phyloP scores from a whole-genome alignment of 495 filamentous ascomycete species.

The Tetracladium setigerum region DNA sequence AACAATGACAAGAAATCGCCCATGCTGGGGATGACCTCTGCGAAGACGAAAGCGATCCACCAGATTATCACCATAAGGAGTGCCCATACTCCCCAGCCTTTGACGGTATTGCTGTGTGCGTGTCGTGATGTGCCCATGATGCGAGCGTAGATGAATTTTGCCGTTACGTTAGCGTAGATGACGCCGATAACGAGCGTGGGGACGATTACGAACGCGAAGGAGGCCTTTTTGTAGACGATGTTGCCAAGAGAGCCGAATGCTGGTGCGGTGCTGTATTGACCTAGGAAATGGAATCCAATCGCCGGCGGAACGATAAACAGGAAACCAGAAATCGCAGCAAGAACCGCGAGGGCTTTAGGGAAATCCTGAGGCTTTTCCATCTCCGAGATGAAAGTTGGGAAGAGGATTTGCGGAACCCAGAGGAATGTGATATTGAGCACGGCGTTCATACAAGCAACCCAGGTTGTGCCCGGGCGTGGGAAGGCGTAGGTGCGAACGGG shows the following conservation, averaged over 20 bases:
- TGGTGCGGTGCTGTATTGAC: slow-evolving; percentile 39
- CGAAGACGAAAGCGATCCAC: slow-evolving; percentile 56
- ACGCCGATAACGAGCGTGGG: slow-evolving; percentile 63
- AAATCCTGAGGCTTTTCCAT: slow-evolving; percentile 50
- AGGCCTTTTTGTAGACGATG: slow-evolving; percentile 39
- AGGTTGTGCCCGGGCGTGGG: slow-evolving; percentile 36
- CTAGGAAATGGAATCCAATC: slow-evolving; percentile 45
- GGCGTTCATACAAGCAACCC: slow-evolving; percentile 39
- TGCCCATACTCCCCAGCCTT: slow-evolving; percentile 43
- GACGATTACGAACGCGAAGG: slow-evolving; percentile 66
- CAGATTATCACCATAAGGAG: slow-evolving; percentile 46
- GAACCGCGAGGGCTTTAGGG: slow-evolving; percentile 43
- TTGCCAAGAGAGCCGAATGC: slow-evolving; percentile 42
- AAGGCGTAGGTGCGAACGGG: slow-evolving; percentile 37
- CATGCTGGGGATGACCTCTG: slow-evolving; percentile 58
- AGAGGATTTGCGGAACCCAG: slow-evolving; percentile 45
- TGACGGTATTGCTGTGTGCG: slow-evolving; percentile 27
- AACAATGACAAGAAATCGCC: slow-evolving; percentile 45
- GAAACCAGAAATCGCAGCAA: slow-evolving; percentile 37
- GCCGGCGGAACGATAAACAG: slow-evolving; percentile 47
- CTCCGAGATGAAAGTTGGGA: slow-evolving; percentile 50
- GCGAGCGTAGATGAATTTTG: slow-evolving; percentile 59
- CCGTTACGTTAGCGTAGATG: slow-evolving; percentile 49
- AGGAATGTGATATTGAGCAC: slow-evolving; percentile 38
- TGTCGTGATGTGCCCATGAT: slow-evolving; percentile 37